Evolutionary conservation across 1,284 basidiomycete genomes (phyloP).

Genomic region (Porodaedalea pini): DNA sequence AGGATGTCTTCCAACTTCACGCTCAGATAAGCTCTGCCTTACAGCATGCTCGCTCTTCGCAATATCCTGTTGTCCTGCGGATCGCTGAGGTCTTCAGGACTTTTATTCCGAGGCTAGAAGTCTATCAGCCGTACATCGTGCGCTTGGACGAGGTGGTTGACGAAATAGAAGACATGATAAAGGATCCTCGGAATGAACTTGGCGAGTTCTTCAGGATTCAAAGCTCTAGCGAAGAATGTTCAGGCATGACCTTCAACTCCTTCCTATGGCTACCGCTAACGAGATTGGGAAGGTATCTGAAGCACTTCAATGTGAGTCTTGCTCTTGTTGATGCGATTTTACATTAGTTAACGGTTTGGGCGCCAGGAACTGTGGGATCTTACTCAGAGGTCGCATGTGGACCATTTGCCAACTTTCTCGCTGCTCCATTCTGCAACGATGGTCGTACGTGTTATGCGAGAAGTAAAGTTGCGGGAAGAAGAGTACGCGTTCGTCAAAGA

Average conservation of each 20-base stretch:
- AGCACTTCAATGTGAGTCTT: constrained; percentile 67
- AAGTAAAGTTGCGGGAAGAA: constrained; percentile 81
- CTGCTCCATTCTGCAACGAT: constrained; percentile 65
- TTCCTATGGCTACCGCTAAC: constrained; percentile 76
- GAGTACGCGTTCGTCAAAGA: constrained; percentile 71
- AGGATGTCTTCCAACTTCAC: constrained; percentile 79
- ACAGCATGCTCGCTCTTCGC: constrained; percentile 40
- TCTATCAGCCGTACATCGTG: constrained; percentile 83
- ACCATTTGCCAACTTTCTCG: constrained; percentile 63
- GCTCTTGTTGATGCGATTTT: not conserved
- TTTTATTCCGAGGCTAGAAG: constrained; percentile 66
- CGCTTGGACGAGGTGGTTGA: constrained; percentile 59
- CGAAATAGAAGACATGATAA: constrained; percentile 52
- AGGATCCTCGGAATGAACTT: constrained; percentile 61
- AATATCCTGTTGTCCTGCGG: constrained; percentile 44
- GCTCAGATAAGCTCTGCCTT: constrained; percentile 54
- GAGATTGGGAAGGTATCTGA: constrained; percentile 68
- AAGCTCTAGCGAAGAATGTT: constrained; percentile 49
- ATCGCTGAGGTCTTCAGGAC: constrained; percentile 56
- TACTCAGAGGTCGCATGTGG: constrained; percentile 67
- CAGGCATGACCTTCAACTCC: constrained; percentile 59
- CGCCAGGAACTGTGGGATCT: constrained; percentile 57
- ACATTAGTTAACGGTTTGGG: constrained; percentile 19
- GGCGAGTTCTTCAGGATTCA: constrained; percentile 82
- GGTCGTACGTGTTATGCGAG: constrained; percentile 71